Base-by-base conservation (phyloP, 306 rosid species). In the Neltuma alba region DNA sequence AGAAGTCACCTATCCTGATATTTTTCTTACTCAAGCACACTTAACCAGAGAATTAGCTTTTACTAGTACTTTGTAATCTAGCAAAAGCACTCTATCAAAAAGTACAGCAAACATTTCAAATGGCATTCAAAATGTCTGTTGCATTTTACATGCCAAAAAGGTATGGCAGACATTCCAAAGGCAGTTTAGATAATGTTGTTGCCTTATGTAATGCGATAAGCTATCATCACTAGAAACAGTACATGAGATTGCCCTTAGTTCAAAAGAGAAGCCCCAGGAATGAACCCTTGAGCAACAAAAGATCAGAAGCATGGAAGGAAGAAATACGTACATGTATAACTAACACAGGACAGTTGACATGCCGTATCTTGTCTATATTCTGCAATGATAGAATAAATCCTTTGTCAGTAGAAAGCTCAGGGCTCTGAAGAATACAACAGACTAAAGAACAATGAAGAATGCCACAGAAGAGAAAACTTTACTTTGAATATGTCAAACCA, bases 401-500 rank as follows among this genome's bases (percentile, higher is more conserved):
- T 37, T 85, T 72, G 33, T 77, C 62, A 82, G 72, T 52, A 80
- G 38, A 54, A 80, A 55, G 34, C 58, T n/a, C 21, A 58, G 45
- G 12, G 9, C 63, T 7, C 62, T 7, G 9, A 66, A 79, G 71
- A 36, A 28, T 6, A 30, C 9, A 68, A 61, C 58, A 64, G 23
- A 63, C 40, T 31, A 72, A 72, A 47, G 47, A 73, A 70, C 31
- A 12, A 27, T n/a, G 41, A 79, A 73, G 62, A 58, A 66, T 16
- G 45, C 33, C 45, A 27, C 4, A 50, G 54, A 47, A 31, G 69
- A 57, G 21, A 64, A 13, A 67, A 77, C 87, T 85, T 85, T 81
- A 89, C 97, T 77, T 88, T 91, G 85, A 89, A 91, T 55, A 91
- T 91, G 84, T 91, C 95, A 36, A 91, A 91, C 95, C 95, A 91